These are phyloP conservation scores for Pseudopyricularia cyperi DNA, from an alignment of 2,329 filamentous ascomycete genomes.

Conservation along the genomic window DNA sequence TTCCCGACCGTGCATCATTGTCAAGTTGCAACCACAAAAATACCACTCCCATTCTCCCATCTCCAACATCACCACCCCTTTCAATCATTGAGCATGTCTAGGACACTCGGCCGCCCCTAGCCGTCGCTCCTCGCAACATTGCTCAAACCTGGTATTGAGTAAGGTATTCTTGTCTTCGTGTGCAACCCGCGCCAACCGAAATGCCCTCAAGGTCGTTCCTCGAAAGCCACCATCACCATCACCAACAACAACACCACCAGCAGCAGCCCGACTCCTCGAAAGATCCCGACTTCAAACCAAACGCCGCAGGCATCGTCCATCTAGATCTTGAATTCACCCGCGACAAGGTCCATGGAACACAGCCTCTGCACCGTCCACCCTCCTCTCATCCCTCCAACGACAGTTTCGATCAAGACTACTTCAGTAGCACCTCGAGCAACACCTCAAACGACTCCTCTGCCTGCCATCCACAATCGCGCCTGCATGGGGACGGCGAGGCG, in stretches of 20 bases:
- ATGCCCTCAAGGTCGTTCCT: not conserved
- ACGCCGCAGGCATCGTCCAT: constrained; percentile 26
- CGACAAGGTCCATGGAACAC: constrained; percentile 17
- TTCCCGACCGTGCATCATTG: not conserved
- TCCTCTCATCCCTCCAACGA: constrained; percentile 30
- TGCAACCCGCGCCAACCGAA: not conserved
- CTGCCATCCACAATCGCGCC: constrained; percentile 3
- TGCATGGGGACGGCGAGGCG: constrained; percentile 27
- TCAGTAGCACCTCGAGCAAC: constrained; percentile 28
- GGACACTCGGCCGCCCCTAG: constrained; percentile 1
- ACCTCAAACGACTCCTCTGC: constrained; percentile 20
- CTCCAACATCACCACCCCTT: not conserved
- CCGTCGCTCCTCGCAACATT: not conserved
- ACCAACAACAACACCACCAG: constrained; percentile 18
- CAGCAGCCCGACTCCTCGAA: constrained; percentile 21
- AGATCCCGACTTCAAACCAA: constrained; percentile 21
- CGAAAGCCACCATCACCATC: constrained; percentile 1
- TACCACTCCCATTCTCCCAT: too few species aligned
- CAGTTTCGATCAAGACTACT: constrained; percentile 42
- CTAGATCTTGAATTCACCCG: constrained; percentile 24
- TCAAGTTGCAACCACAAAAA: not conserved
- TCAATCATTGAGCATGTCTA: constrained; percentile 3
- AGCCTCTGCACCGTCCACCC: constrained; percentile 5
- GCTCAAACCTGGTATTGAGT: not conserved
- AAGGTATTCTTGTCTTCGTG: not conserved